Percentiles rank a stretch among this genome's conserved stretches.
Conservation (phyloP, 371 early-diverging fungal genomes). For the Mucor saturninus region DNA sequence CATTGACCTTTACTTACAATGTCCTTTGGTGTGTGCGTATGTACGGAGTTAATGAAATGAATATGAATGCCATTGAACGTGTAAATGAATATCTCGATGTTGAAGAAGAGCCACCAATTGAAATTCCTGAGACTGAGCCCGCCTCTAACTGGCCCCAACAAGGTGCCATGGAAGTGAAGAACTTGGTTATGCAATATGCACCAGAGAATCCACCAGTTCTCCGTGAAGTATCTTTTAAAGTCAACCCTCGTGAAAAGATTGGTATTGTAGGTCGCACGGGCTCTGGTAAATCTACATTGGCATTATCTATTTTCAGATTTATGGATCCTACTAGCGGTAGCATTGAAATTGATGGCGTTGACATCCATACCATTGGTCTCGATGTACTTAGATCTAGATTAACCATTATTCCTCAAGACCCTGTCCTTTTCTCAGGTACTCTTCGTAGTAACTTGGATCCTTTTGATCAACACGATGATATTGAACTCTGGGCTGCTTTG, state of each 20-base stretch:
- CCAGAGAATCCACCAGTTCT: conserved; percentile 72
- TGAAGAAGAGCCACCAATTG: conserved; percentile 70
- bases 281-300: conserved; percentile 71
- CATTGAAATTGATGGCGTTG: conserved; percentile 74
- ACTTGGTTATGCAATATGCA: conserved; percentile 70
- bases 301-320: conserved; percentile 74
- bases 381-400: conserved; percentile 64
- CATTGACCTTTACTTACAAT: conserved; percentile 67
- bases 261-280: conserved; percentile 65
- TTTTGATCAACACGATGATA: conserved; percentile 69
- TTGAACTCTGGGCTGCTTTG: conserved; percentile 77
- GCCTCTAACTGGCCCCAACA: conserved; percentile 73
- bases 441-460: conserved; percentile 82
- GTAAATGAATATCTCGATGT: conserved; percentile 74
- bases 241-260: conserved; percentile 59
- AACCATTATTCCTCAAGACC: conserved; percentile 77
- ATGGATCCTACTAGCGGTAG: conserved; percentile 67
- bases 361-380: conserved; percentile 68
- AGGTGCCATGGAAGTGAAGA: conserved; percentile 68
- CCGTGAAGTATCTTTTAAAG: conserved; percentile 63
- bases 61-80: conserved; percentile 86
- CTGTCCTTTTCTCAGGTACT: conserved; percentile 80
- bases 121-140: conserved; percentile 51
- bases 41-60: conserved; percentile 84
- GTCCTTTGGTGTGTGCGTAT: conserved; percentile 82